Percentiles rank a stretch among this genome's conserved stretches.
phyloP scores from a whole-genome alignment of 1,284 basidiomycete genomes.

The Moniliophthora roreri region DNA sequence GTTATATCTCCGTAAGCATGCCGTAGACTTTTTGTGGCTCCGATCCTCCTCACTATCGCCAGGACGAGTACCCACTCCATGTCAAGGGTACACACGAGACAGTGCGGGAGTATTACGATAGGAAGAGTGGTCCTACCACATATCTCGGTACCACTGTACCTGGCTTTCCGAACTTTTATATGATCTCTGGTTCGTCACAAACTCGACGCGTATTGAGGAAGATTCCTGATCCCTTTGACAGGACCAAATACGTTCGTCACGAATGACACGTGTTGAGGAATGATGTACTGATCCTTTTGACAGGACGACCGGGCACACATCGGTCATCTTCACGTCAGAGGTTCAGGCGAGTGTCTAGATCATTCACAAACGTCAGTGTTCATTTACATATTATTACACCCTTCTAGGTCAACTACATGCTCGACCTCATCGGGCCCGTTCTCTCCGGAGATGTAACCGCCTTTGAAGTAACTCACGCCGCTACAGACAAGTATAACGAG shows the following conservation, averaged over 20 bases:
- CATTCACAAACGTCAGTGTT: not conserved
- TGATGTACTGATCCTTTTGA: not conserved
- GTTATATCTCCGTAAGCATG: constrained; percentile 32
- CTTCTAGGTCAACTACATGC: constrained; percentile 19
- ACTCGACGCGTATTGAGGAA: not conserved
- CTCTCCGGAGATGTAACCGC: constrained; percentile 29
- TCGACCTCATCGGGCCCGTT: constrained; percentile 39
- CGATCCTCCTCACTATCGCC: not conserved
- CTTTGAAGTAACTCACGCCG: constrained; percentile 30
- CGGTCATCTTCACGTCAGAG: constrained; percentile 44
- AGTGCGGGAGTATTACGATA: constrained; percentile 37
- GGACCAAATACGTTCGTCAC: constrained; percentile 45
- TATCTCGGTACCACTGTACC: constrained; percentile 40
- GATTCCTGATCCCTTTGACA: constrained; percentile 17
- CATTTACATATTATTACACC: not conserved
- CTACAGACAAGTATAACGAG: constrained; percentile 42
- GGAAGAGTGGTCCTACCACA: constrained; percentile 36
- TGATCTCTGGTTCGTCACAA: constrained; percentile 31
- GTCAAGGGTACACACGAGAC: constrained; percentile 29
- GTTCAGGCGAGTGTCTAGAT: constrained; percentile 32
- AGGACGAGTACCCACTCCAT: constrained; percentile 33
- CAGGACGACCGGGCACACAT: constrained; percentile 47
- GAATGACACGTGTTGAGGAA: not conserved
- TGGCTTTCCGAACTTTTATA: constrained; percentile 43
- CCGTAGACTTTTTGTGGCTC: not conserved